Base-by-base conservation (phyloP, 176 grass and related monocot species). In the Cymbopogon citratus region DNA sequence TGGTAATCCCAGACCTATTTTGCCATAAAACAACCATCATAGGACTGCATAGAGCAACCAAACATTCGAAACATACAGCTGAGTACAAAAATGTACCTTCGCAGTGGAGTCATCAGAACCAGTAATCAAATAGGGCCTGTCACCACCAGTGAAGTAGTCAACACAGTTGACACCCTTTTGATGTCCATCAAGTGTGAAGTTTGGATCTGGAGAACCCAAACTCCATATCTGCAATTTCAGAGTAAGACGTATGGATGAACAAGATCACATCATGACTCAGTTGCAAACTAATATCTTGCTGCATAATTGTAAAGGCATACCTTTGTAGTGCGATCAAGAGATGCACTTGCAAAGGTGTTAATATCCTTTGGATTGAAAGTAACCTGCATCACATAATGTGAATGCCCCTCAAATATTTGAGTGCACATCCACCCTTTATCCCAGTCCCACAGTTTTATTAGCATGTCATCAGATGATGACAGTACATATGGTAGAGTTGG, bases 401-500 rank as follows among this genome's bases (percentile, higher is more conserved):
- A 99, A 86, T 99, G 92, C 14, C 96, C 96, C 84, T 99, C 96
- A 83, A 99, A 99, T 74, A 99, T 95, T 91, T 99, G 96, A 84
- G 96, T 99, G 73, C 96, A 99, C 40, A 95, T 87, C 92, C 92
- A 99, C 63, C 92, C 90, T 82, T 99, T 99, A 72, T 99, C 92
- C 96, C 96, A 99, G 80, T 99, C 96, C 96, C 96, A 99, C 45
- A 95, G 82, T 71, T 99, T 99, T 89, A 99, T 99, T 83, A 99
- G 76, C 96, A 99, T 99, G 84, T 99, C 96, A 80, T 99, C 96
- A 83, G 96, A 99, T 40, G 96, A 99, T 82, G 96, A 99, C 29
- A 99, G 69, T 33, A 99, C 91, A 86, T 95, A 99, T 78, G 92
- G 91, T 70, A 99, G 92, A 62, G 91, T 99, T 71, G 96, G 96